A percentile compares a stretch with the other conserved stretches of the same genome.
phyloP scores from a whole-genome alignment of 2,329 filamentous ascomycete genomes.

The Fusarium sp. region DNA sequence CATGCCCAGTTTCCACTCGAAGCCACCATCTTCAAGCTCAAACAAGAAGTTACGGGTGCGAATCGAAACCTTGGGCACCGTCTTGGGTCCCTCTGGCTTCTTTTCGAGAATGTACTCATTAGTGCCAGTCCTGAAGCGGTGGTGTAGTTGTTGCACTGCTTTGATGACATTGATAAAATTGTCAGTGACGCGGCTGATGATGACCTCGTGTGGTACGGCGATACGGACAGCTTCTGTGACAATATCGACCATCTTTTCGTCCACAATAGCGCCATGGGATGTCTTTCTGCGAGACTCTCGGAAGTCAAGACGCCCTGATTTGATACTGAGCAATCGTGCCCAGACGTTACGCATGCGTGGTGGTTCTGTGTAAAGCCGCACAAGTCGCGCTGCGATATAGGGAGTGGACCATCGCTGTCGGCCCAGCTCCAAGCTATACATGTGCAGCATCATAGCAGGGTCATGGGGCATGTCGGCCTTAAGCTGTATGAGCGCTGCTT shows the following conservation, averaged over 20 bases:
- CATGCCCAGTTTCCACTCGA: conserved; percentile 95
- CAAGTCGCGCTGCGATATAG: conserved; percentile 79
- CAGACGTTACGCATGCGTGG: conserved; percentile 85
- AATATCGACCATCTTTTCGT: conserved; percentile 87
- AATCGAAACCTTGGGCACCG: conserved; percentile 85
- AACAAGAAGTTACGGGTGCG: conserved; percentile 85
- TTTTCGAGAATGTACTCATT: conserved; percentile 91
- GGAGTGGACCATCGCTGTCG: conserved; percentile 89
- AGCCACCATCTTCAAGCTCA: conserved; percentile 93
- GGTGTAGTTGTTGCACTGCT: conserved; percentile 88
- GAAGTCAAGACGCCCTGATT: conserved; percentile 81
- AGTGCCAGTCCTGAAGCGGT: conserved; percentile 87
- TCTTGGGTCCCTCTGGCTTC: conserved; percentile 84
- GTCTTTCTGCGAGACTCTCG: conserved; percentile 79
- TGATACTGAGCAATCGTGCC: conserved; percentile 87
- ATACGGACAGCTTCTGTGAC: conserved; percentile 86
- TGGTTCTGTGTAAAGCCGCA: conserved; percentile 87
- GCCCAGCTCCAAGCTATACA: conserved; percentile 84
- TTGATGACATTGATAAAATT: conserved; percentile 91
- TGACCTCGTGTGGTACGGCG: conserved; percentile 89
- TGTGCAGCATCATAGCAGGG: conserved; percentile 89
- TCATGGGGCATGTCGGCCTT: conserved; percentile 91
- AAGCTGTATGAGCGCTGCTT: conserved; percentile 82
- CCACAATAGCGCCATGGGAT: conserved; percentile 65
- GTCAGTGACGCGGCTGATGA: conserved; percentile 91